These are phyloP conservation scores for Jackrogersella multiformis DNA, from an alignment of 495 filamentous ascomycete genomes.

Conservation along the genomic window DNA sequence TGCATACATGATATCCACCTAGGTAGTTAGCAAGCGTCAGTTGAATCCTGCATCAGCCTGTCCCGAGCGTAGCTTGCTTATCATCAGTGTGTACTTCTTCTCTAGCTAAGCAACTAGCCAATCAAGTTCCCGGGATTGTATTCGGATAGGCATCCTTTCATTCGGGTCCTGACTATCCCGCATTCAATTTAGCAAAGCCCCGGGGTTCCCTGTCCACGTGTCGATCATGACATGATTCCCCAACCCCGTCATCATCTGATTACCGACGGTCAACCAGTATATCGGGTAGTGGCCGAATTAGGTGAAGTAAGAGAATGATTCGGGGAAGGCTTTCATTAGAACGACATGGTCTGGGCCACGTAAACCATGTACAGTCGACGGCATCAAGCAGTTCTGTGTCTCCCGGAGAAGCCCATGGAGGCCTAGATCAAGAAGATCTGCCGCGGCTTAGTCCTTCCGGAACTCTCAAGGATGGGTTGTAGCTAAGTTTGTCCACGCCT, in stretches of 20 bases:
- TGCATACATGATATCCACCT: background rate
- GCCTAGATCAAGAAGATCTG: slow-evolving; percentile 39
- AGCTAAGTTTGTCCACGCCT: slow-evolving; percentile 36
- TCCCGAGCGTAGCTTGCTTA: slow-evolving; percentile 5
- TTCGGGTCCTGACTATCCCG: slow-evolving; percentile 29
- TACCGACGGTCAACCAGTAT: slow-evolving; percentile 21
- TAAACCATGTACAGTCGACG: slow-evolving; percentile 41
- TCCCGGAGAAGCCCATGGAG: slow-evolving; percentile 27
- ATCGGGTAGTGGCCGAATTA: slow-evolving; percentile 37
- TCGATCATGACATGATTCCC: slow-evolving; percentile 39
- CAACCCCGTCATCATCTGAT: slow-evolving; percentile 27
- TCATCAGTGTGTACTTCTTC: slow-evolving; percentile 3
- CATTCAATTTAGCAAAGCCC: slow-evolving; percentile 28
- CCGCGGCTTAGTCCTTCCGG: slow-evolving; percentile 21
- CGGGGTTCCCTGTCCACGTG: slow-evolving; percentile 33
- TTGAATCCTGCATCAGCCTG: slow-evolving; percentile 4
- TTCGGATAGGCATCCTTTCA: slow-evolving; percentile 14
- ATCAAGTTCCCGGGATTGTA: slow-evolving; percentile 13
- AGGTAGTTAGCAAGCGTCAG: background rate
- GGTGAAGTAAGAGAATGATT: slow-evolving; percentile 35
- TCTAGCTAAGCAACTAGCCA: background rate
- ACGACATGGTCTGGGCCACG: slow-evolving; percentile 40
- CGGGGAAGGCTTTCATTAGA: slow-evolving; percentile 28
- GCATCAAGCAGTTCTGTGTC: slow-evolving; percentile 40
- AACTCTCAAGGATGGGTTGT: slow-evolving; percentile 17